These are phyloP conservation scores for Penicillium crystallinum DNA, from an alignment of 495 filamentous ascomycete species.

Conservation along the genomic window DNA sequence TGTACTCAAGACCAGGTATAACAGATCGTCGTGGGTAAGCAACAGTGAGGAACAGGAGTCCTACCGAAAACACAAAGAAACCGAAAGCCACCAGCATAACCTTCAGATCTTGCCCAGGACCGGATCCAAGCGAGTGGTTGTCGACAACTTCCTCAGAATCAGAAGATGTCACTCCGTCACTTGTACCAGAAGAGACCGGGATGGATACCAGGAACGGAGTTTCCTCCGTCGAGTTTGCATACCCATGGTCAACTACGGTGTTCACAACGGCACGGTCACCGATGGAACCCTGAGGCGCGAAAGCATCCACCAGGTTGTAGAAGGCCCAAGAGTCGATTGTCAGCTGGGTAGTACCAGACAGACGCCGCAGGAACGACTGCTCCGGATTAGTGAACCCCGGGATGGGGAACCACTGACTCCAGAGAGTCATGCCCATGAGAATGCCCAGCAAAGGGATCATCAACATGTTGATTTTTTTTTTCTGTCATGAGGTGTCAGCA, in stretches of 20 bases:
- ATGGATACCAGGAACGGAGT: neutral
- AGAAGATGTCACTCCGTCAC: neutral
- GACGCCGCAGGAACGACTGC: neutral
- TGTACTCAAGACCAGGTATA: neutral
- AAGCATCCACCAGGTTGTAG: neutral
- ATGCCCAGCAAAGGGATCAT: slow-evolving; percentile 8
- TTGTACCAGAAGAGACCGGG: neutral
- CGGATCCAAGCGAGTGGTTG: neutral
- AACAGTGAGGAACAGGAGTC: neutral
- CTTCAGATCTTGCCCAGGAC: neutral
- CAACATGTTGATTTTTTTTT: slow-evolving; percentile 3
- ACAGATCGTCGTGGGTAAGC: neutral
- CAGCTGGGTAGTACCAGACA: slow-evolving; percentile 1
- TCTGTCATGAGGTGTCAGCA: neutral
- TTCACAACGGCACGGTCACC: neutral
- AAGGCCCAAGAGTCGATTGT: neutral
- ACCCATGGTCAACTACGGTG: neutral
- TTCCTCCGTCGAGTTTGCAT: neutral
- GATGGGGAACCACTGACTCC: slow-evolving; percentile 5
- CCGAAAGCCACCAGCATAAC: neutral
- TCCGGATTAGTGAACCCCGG: slow-evolving; percentile 7
- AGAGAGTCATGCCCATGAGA: slow-evolving; percentile 7
- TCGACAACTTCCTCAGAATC: neutral
- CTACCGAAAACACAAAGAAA: neutral
- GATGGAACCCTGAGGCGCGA: neutral